A percentile compares a stretch with the other conserved stretches of the same genome.
Conservation (phyloP, 257 asterid species). For the Nicotiana undulata region DNA sequence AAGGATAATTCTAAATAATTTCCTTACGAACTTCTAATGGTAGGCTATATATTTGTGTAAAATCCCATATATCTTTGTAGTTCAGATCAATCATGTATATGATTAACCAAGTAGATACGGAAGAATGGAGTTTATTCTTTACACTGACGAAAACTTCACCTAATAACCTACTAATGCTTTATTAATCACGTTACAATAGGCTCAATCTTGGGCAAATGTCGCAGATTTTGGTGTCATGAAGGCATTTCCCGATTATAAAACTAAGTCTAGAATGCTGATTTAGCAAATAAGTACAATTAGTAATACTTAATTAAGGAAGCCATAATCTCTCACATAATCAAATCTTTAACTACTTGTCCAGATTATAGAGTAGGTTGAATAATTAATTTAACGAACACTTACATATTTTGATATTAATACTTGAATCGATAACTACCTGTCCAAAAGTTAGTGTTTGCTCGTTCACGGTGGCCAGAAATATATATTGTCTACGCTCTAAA, state of each 20-base stretch:
- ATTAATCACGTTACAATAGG: background rate
- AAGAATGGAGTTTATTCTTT: background rate
- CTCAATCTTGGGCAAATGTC: slow-evolving; percentile 31
- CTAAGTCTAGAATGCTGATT: background rate
- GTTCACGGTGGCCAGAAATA: slow-evolving; percentile 12
- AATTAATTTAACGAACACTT: background rate
- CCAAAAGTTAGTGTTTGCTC: background rate
- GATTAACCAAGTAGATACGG: background rate
- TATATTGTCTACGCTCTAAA: slow-evolving; percentile 15
- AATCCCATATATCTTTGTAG: background rate
- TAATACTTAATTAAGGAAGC: background rate
- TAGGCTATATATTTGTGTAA: too few relatives aligned
- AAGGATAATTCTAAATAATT: background rate
- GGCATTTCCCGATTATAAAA: background rate
- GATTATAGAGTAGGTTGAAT: background rate
- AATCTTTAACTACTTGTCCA: background rate
- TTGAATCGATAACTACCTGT: slow-evolving; percentile 13
- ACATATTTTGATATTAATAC: too few relatives aligned
- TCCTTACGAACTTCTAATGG: background rate
- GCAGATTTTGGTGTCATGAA: slow-evolving; percentile 25
- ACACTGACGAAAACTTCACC: background rate
- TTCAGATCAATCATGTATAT: background rate
- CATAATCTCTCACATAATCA: background rate
- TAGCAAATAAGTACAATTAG: slow-evolving; percentile 1
- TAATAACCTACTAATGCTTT: background rate